phyloP scores from a whole-genome alignment of 225 moss, liverwort and hornwort genomes.

The Bryum argenteum region DNA sequence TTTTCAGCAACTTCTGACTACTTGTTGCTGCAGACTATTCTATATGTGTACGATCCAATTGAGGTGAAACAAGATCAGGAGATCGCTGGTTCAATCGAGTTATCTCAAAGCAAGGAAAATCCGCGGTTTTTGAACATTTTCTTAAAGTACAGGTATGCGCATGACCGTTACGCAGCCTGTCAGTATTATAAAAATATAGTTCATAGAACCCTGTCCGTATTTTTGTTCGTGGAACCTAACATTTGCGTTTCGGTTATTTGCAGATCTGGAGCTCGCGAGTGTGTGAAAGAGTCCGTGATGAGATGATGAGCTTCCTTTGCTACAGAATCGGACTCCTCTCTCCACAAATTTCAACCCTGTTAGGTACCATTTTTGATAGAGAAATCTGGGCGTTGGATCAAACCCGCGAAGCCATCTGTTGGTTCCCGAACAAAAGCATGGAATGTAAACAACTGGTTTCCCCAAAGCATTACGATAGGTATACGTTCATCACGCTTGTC shows the following conservation, averaged over 20 bases:
- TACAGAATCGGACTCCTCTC: constrained; percentile 5
- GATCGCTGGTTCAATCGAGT: constrained; percentile 78
- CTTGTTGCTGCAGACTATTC: constrained; percentile 69
- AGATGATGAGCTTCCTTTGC: constrained; percentile 50
- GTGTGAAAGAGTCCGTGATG: constrained; percentile 96
- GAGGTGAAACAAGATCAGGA: constrained; percentile 92
- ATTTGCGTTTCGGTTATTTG: constrained; percentile 20
- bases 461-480: no score
- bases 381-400: constrained; percentile 14
- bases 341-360: constrained; percentile 22
- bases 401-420: background rate
- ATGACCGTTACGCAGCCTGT: constrained; percentile 14
- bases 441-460: no score
- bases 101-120: constrained; percentile 90
- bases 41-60: constrained; percentile 94
- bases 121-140: constrained; percentile 90
- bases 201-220: no score
- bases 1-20: constrained; percentile 16
- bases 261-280: constrained; percentile 78
- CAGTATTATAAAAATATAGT: no score
- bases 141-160: constrained; percentile 72
- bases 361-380: constrained; percentile 29
- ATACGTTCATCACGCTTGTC: no score
- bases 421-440: no score
- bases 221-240: background rate